Conservation (phyloP, 2,329 filamentous ascomycete species). For the Fusarium sulawesiense region DNA sequence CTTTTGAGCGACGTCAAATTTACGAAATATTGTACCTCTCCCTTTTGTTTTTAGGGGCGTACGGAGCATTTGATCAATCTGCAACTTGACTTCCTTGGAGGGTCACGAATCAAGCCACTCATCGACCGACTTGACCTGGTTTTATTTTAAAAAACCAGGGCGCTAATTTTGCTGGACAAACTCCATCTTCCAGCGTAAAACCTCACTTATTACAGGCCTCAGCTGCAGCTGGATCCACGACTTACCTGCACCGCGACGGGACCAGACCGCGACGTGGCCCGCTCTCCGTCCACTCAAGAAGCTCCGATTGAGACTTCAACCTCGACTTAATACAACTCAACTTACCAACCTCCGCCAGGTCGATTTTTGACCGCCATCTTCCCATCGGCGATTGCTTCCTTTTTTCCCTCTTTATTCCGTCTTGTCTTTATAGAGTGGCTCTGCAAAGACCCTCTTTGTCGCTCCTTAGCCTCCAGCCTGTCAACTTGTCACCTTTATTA, state of each 20-base stretch:
- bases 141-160: conserved; percentile 18
- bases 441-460: conserved; percentile 27
- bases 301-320: conserved; percentile 22
- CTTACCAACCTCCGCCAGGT: conserved; percentile 14
- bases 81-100: conserved; percentile 8
- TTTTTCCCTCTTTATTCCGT: neutral
- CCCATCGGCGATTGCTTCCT: conserved; percentile 32
- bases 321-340: conserved; percentile 17
- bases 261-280: conserved; percentile 45
- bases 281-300: conserved; percentile 30
- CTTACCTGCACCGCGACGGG: conserved; percentile 13
- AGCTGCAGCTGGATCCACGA: conserved; percentile 18
- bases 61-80: conserved; percentile 21
- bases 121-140: neutral
- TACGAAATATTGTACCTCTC: neutral
- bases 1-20: conserved; percentile 18
- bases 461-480: conserved; percentile 10
- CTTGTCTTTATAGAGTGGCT: conserved; percentile 21
- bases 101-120: conserved; percentile 23
- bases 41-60: conserved; percentile 3
- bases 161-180: conserved; percentile 27
- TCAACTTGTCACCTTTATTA: conserved; percentile 10
- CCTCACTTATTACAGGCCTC: conserved; percentile 30
- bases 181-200: conserved; percentile 16
- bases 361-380: conserved; percentile 28